Evolutionary conservation across 371 early-diverging fungal species (phyloP).

Genomic region (Apophysomyces ossiformis): DNA sequence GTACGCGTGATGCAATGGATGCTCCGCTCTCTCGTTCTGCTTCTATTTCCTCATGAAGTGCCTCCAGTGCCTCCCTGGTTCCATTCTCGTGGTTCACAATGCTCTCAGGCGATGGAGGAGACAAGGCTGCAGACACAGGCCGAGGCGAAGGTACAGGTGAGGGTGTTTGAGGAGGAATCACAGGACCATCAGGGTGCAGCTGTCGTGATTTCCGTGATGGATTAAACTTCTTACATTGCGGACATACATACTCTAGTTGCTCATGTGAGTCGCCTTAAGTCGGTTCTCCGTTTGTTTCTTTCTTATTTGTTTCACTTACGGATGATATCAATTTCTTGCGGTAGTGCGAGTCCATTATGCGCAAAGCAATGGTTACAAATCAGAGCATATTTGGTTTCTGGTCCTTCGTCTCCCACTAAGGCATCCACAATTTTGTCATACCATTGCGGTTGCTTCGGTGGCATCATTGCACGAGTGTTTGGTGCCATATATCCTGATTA

Average conservation of each 20-base stretch:
- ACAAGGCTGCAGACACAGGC: background rate
- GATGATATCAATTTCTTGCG: slow-evolving; percentile 76
- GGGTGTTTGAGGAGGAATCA: slow-evolving; percentile 7
- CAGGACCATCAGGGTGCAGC: slow-evolving; percentile 13
- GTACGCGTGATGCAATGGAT: slow-evolving; percentile 1
- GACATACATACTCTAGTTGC: slow-evolving; percentile 26
- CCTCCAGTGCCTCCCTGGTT: slow-evolving; percentile 1
- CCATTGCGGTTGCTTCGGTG: slow-evolving; percentile 57
- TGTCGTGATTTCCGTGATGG: slow-evolving; percentile 27
- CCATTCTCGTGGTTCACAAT: slow-evolving; percentile 3
- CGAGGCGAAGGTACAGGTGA: background rate
- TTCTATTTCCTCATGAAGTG: background rate
- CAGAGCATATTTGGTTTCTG: slow-evolving; percentile 87
- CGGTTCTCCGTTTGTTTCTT: background rate
- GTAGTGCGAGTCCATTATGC: slow-evolving; percentile 91
- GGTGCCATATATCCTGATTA: slow-evolving; percentile 4
- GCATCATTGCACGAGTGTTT: background rate
- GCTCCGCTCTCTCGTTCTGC: background rate
- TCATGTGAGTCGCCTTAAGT: background rate
- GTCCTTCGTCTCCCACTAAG: slow-evolving; percentile 85
- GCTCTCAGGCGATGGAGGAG: slow-evolving; percentile 1
- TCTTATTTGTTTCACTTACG: slow-evolving; percentile 52
- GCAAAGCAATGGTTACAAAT: slow-evolving; percentile 88
- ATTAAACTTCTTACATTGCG: slow-evolving; percentile 31
- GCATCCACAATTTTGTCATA: slow-evolving; percentile 86